These are phyloP conservation scores for Pythium periplocum DNA, from an alignment of 352 stramenopile species.

Conservation along the genomic window DNA sequence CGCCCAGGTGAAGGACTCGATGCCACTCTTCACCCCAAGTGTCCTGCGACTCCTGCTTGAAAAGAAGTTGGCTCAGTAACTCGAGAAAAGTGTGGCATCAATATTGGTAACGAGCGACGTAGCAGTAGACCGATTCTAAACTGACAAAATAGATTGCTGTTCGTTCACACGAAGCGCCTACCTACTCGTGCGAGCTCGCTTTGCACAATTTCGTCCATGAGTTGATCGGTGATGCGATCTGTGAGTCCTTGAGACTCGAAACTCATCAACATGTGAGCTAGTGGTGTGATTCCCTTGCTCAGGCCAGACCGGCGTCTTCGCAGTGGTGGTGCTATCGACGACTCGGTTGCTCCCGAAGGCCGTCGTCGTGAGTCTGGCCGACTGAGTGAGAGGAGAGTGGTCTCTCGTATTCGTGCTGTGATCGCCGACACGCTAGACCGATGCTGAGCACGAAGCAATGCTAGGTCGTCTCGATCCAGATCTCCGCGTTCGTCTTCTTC, in stretches of 20 bases:
- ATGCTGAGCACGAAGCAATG: slow-evolving; percentile 11
- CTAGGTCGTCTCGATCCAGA: slow-evolving; percentile 12
- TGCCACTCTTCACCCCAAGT: slow-evolving; percentile 71
- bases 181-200: background rate
- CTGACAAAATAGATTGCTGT: too few relatives aligned
- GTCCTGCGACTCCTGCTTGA: slow-evolving; percentile 61
- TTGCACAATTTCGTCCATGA: slow-evolving; percentile 13
- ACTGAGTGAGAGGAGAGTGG: background rate
- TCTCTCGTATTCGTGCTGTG: background rate
- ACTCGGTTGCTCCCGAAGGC: too few relatives aligned
- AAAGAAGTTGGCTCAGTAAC: too few relatives aligned
- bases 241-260: background rate
- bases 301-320: too few relatives aligned
- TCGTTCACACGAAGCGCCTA: too few relatives aligned
- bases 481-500: slow-evolving; percentile 15
- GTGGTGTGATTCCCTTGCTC: too few relatives aligned
- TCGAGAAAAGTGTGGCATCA: too few relatives aligned
- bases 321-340: too few relatives aligned
- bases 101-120: too few relatives aligned
- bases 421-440: background rate
- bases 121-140: too few relatives aligned
- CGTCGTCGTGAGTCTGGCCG: too few relatives aligned
- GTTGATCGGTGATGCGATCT: slow-evolving; percentile 13
- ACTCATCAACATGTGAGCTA: too few relatives aligned
- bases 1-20: slow-evolving; percentile 32